Evolutionary conservation across 768 basidiomycete genomes (phyloP).

Genomic region (Pulveroboletus sp.): DNA sequence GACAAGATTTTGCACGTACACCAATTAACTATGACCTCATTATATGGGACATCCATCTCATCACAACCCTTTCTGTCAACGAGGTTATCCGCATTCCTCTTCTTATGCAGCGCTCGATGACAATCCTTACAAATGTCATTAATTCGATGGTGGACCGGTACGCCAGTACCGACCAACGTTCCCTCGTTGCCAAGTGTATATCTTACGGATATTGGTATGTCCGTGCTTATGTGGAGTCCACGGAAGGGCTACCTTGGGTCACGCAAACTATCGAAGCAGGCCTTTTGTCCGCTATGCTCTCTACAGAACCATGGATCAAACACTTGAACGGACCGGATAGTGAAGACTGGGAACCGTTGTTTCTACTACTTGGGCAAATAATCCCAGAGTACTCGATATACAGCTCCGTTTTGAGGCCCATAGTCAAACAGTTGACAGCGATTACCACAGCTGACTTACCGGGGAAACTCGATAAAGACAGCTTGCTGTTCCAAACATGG

Average conservation of each 20-base stretch:
- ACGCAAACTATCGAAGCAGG: slow-evolving; percentile 22
- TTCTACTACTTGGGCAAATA: slow-evolving; percentile 20
- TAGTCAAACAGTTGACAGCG: slow-evolving; percentile 11
- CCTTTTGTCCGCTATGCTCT: slow-evolving; percentile 23
- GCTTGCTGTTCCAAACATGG: slow-evolving; percentile 20
- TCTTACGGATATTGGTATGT: slow-evolving; percentile 30
- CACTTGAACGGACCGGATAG: slow-evolving; percentile 13
- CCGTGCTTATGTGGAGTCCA: slow-evolving; percentile 23
- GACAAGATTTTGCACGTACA: slow-evolving; percentile 16
- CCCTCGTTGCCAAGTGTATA: slow-evolving; percentile 21
- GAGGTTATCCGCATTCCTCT: slow-evolving; percentile 21
- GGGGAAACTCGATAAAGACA: slow-evolving; percentile 12
- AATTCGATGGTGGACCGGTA: slow-evolving; percentile 9
- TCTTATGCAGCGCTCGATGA: slow-evolving; percentile 21
- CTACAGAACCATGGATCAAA: slow-evolving; percentile 24
- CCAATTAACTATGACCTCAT: slow-evolving; percentile 25
- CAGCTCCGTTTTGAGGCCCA: slow-evolving; percentile 14
- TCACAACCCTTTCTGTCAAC: slow-evolving; percentile 25
- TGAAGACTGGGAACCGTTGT: slow-evolving; percentile 29
- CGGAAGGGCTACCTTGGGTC: slow-evolving; percentile 26
- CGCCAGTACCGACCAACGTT: not conserved
- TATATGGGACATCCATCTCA: slow-evolving; percentile 28
- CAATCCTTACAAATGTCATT: slow-evolving; percentile 14
- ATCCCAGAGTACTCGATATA: slow-evolving; percentile 28
- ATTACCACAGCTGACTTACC: slow-evolving; percentile 12